Evolutionary conservation across 179 eudicot species (phyloP).

Genomic region (Kewa caespitosa): DNA sequence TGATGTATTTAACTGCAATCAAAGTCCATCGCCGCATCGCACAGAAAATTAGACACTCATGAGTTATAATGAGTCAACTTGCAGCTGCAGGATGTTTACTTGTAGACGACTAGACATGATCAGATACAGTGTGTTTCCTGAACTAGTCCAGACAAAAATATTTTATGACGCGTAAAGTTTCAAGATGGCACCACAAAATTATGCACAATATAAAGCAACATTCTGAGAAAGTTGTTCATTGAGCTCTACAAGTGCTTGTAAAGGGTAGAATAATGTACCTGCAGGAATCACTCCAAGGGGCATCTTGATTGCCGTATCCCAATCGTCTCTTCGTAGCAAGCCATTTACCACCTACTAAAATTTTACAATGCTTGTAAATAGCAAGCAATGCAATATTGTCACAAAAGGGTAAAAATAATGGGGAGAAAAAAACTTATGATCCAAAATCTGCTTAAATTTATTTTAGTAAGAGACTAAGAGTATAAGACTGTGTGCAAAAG

Average conservation of each 20-base stretch:
- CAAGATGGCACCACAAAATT: not conserved
- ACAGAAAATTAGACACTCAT: too few species aligned
- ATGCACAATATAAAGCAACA: not conserved
- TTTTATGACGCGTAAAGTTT: not conserved
- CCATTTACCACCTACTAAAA: constrained; percentile 93
- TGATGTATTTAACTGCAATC: too few species aligned
- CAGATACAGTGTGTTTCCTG: not conserved
- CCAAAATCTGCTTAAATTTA: not conserved
- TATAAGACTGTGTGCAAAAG: not conserved
- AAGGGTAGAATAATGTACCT: constrained; percentile 40
- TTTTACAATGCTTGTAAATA: constrained; percentile 33
- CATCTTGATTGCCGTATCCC: constrained; percentile 73
- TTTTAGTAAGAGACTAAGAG: too few species aligned
- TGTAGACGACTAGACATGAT: not conserved
- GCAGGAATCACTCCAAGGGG: constrained; percentile 94
- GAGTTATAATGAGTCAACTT: not conserved
- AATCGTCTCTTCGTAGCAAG: constrained; percentile 78
- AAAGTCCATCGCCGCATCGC: too few species aligned
- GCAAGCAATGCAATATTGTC: constrained; percentile 14
- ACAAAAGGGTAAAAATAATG: not conserved
- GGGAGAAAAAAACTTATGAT: not conserved
- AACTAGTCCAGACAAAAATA: constrained; percentile 7
- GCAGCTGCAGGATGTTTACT: not conserved
- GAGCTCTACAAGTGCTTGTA: not conserved
- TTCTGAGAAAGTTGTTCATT: not conserved